Evolutionary conservation across 306 rosid species (phyloP).

Genomic region (Prunus dulcis): DNA sequence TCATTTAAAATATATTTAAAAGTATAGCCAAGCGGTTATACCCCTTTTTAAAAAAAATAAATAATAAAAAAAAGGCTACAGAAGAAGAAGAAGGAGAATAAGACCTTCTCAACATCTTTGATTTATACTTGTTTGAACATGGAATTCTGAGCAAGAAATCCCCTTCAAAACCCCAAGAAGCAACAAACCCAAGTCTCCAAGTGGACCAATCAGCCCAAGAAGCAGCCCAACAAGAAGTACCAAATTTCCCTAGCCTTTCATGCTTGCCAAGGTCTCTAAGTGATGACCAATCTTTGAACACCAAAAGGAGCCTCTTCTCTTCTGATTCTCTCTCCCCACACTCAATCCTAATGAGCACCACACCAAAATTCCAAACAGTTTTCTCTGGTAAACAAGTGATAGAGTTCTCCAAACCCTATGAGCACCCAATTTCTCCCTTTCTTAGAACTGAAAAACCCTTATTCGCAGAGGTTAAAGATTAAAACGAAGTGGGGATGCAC

Average conservation of each 20-base stretch:
- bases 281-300: conserved; percentile 12
- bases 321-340: conserved; percentile 20
- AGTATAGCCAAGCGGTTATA: too few relatives aligned
- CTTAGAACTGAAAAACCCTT: too few relatives aligned
- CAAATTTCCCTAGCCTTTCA: neutral
- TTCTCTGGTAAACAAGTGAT: conserved; percentile 38
- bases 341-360: conserved; percentile 24
- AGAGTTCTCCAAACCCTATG: conserved; percentile 17
- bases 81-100: conserved; percentile 1
- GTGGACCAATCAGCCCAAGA: conserved; percentile 1
- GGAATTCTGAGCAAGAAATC: conserved; percentile 32
- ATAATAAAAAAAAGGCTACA: conserved; percentile 28
- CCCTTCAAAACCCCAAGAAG: conserved; percentile 16
- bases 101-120: conserved; percentile 45
- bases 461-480: too few relatives aligned
- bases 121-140: conserved; percentile 54
- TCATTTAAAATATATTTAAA: too few relatives aligned
- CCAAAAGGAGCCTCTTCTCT: conserved; percentile 14
- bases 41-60: too few relatives aligned
- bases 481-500: too few relatives aligned
- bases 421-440: too few relatives aligned
- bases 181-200: conserved; percentile 4
- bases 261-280: conserved; percentile 34
- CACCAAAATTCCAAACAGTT: conserved; percentile 41
- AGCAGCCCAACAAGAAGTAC: conserved; percentile 9